Evolutionary conservation across 2,329 filamentous ascomycete genomes (phyloP).

Genomic region (Ophiostoma pallidulum): DNA sequence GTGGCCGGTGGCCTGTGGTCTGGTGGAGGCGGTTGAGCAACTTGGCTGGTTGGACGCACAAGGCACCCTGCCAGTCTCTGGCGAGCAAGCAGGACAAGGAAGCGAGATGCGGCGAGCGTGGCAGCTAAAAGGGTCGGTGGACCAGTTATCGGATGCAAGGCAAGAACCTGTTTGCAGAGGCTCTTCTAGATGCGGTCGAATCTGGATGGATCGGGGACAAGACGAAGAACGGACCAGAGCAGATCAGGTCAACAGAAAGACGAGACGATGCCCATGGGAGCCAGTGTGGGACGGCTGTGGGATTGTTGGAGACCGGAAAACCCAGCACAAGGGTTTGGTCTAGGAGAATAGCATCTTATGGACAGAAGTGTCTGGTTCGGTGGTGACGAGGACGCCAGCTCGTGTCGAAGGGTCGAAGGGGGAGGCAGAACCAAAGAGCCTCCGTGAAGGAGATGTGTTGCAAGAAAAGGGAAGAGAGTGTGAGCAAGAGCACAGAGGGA

Average conservation of each 20-base stretch:
- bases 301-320: neutral
- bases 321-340: neutral
- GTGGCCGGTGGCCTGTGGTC: too few relatives aligned
- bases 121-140: slow-evolving; percentile 8
- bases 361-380: neutral
- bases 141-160: neutral
- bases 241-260: too few relatives aligned
- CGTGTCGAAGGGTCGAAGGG: neutral
- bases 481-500: too few relatives aligned
- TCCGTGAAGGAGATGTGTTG: too few relatives aligned
- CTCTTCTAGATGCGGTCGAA: too few relatives aligned
- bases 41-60: slow-evolving; percentile 12
- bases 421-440: too few relatives aligned
- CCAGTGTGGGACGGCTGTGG: too few relatives aligned
- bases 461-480: neutral
- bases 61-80: slow-evolving; percentile 9
- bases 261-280: too few relatives aligned
- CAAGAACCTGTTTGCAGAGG: neutral
- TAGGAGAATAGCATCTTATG: neutral
- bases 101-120: slow-evolving; percentile 12
- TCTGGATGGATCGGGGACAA: too few relatives aligned
- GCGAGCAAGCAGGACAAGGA: slow-evolving; percentile 9
- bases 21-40: slow-evolving; percentile 7
- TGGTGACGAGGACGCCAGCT: neutral
- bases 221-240: too few relatives aligned